Base-by-base conservation (phyloP, 2,329 filamentous ascomycete genomes). In the Colletotrichum noveboracense region DNA sequence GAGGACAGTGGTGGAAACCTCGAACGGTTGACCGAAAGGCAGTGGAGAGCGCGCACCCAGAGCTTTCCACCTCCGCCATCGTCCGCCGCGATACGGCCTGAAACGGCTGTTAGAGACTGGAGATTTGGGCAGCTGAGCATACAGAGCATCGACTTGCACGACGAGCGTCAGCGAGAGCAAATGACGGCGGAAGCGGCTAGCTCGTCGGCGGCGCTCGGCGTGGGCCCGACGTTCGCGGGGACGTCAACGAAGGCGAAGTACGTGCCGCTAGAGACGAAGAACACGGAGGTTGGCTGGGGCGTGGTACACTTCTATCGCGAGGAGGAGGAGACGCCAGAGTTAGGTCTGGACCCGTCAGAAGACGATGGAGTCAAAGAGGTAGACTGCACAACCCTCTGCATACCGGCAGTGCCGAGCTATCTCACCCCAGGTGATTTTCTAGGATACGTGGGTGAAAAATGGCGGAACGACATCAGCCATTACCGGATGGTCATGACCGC, bases 301-400 rank as follows among this genome's bases (percentile, higher is more conserved):
- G 92, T 98, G 16, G 96, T 99, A 3, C 97, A 98, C 83, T 90
- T 99, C 32, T 99, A 98, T 83, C 92, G 96, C 12, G 96, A 98
- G 84, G 91, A 91, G 3, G 91, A 95, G 74, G 94, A 97, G 83
- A 93, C 93, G 1, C 88, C 91, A 2, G 90, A 88, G 14, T 85
- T 95, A 78, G 74, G 72, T 18, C 73, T 73, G 76, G 75, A 77
- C 48, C 81, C 77, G 6, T 78, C 78, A 52, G 83, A 83, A 66
- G 82, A 78, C 67, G 77, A 80, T 34, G 80, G 78, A n/a, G 76
- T 76, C 24, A 79, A 82, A 68, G 83, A 88, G n/a, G 90, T 92
- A 36, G 92, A 95, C 74, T 97, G 94, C 83, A 97, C 94, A 4
- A 98, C 95, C 1, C 86, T 99, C 18, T 98, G 97, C 83, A 96